phyloP scores from a whole-genome alignment of 768 basidiomycete genomes.

The Termitomyces sp. region DNA sequence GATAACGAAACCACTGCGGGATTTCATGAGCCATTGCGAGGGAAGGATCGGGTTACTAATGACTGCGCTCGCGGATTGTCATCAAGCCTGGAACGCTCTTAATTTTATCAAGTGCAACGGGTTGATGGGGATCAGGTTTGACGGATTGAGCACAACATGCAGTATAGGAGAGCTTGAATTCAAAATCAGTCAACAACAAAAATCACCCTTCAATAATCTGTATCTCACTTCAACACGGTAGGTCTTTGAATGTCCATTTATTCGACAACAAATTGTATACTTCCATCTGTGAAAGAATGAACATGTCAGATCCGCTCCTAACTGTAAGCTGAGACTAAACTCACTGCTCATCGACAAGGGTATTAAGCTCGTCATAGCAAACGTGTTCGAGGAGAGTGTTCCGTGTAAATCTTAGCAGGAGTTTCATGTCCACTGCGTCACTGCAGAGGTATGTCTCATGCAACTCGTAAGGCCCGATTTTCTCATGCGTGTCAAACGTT shows the following conservation, averaged over 20 bases:
- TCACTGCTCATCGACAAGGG: constrained; percentile 67
- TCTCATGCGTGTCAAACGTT: constrained; percentile 22
- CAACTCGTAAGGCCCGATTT: constrained; percentile 27
- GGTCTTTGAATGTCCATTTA: constrained; percentile 32
- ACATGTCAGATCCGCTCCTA: constrained; percentile 5
- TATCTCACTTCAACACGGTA: constrained; percentile 62
- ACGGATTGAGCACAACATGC: constrained; percentile 57
- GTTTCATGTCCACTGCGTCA: constrained; percentile 58
- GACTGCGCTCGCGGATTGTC: constrained; percentile 56
- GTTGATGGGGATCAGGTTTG: constrained; percentile 52
- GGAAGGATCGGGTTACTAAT: constrained; percentile 11
- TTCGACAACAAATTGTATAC: constrained; percentile 55
- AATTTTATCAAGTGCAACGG: constrained; percentile 59
- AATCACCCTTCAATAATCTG: not conserved
- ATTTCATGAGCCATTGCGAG: not conserved
- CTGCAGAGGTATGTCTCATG: constrained; percentile 53
- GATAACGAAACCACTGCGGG: not conserved
- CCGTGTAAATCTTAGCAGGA: constrained; percentile 56
- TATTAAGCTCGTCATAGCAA: constrained; percentile 48
- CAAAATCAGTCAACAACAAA: not conserved
- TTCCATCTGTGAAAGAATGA: constrained; percentile 48
- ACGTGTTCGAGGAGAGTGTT: constrained; percentile 45
- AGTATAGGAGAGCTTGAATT: constrained; percentile 54
- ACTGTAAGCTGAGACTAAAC: constrained; percentile 25
- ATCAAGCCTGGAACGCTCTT: constrained; percentile 69